A percentile compares a stretch with the other conserved stretches of the same genome.
These are phyloP conservation scores for Dittrichia graveolens DNA, from an alignment of 129 eudicot genomes.

Conservation along the genomic window DNA sequence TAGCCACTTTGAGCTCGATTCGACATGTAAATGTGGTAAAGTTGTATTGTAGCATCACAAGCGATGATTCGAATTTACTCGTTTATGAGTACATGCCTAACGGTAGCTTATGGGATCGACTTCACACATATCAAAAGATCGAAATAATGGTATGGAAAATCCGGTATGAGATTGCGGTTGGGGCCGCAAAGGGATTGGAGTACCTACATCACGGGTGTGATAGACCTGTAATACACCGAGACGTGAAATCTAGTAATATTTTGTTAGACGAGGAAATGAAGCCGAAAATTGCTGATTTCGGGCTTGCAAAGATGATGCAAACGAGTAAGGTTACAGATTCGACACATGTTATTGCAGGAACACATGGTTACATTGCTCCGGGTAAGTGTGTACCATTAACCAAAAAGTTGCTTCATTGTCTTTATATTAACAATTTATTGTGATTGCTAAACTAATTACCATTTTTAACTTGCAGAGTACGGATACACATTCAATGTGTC, in stretches of 20 bases:
- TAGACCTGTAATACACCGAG: conserved; percentile 61
- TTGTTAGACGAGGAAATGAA: conserved; percentile 63
- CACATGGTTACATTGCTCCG: conserved; percentile 77
- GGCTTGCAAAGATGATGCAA: conserved; percentile 59
- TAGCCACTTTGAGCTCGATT: conserved; percentile 57
- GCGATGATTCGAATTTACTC: conserved; percentile 60
- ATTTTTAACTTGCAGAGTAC: conserved; percentile 37
- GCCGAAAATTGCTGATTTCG: conserved; percentile 72
- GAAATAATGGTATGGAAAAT: conserved; percentile 59
- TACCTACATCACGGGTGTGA: conserved; percentile 70
- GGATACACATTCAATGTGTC: conserved; percentile 60
- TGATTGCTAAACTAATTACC: background rate
- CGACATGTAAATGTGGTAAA: conserved; percentile 74
- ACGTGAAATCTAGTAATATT: conserved; percentile 69
- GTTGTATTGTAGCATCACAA: conserved; percentile 64
- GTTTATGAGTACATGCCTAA: conserved; percentile 71
- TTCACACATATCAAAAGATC: conserved; percentile 41
- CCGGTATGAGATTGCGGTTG: conserved; percentile 54
- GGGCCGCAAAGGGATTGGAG: conserved; percentile 70
- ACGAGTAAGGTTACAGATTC: conserved; percentile 38
- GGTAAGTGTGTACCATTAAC: conserved; percentile 39
- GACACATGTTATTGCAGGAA: conserved; percentile 54
- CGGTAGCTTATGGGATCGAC: conserved; percentile 70
- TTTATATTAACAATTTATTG: background rate
- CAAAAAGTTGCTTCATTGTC: background rate